These are phyloP conservation scores for Davidsoniella eucalypti DNA, from an alignment of 2,329 filamentous ascomycete genomes.

Conservation along the genomic window DNA sequence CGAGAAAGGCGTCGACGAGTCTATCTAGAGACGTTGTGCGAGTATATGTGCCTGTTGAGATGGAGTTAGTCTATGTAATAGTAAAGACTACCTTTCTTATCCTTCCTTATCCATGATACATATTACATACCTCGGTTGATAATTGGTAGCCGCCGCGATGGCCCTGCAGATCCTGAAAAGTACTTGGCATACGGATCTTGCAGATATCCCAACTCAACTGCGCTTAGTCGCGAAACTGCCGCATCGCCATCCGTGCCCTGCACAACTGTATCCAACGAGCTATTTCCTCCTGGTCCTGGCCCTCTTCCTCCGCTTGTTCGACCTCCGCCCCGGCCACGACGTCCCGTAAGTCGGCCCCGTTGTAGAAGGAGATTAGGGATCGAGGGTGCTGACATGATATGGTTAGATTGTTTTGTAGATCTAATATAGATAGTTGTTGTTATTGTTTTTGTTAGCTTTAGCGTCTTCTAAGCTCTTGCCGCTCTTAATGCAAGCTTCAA, in stretches of 20 bases:
- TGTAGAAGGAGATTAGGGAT: conserved; percentile 64
- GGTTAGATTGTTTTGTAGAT: too few relatives aligned
- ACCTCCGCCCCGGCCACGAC: conserved; percentile 25
- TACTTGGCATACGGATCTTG: conserved; percentile 60
- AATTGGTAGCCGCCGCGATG: conserved; percentile 59
- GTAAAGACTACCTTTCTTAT: neutral
- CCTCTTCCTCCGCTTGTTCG: conserved; percentile 15
- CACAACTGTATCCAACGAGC: conserved; percentile 53
- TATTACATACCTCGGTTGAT: conserved; percentile 65
- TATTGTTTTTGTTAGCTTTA: too few relatives aligned
- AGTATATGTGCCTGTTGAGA: conserved; percentile 63
- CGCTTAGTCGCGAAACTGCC: conserved; percentile 73
- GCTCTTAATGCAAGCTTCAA: too few relatives aligned
- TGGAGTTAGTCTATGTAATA: neutral
- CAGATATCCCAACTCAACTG: conserved; percentile 72
- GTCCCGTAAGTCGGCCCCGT: conserved; percentile 22
- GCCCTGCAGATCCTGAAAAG: conserved; percentile 41
- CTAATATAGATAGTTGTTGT: too few relatives aligned
- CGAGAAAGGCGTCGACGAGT: conserved; percentile 58
- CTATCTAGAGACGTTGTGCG: conserved; percentile 69
- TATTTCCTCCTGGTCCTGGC: conserved; percentile 9
- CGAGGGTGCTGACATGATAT: conserved; percentile 49
- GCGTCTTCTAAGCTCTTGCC: too few relatives aligned
- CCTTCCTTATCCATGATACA: neutral
- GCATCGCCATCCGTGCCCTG: conserved; percentile 88